Evolutionary conservation across 2,329 filamentous ascomycete genomes (phyloP).

Genomic region (Fusarium anguioides): DNA sequence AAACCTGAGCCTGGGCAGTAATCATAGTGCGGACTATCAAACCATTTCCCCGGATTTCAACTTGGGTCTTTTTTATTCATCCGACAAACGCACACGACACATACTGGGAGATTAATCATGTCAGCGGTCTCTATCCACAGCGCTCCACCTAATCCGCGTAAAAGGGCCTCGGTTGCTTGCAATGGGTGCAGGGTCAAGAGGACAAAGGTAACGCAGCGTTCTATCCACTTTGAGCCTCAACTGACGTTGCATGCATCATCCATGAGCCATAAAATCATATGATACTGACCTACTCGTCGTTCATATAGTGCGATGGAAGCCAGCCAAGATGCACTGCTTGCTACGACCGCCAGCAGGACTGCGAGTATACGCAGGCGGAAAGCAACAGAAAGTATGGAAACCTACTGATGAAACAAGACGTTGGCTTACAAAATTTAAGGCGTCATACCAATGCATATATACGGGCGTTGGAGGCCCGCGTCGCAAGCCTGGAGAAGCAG

Average conservation of each 20-base stretch:
- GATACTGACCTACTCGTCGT: not conserved
- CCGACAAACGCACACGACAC: not conserved
- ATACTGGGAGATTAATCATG: not conserved
- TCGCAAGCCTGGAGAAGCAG: not conserved
- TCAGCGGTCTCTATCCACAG: not conserved
- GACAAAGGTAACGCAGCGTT: not conserved
- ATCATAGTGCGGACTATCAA: not conserved
- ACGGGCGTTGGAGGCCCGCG: conserved; percentile 5
- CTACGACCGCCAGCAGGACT: not conserved
- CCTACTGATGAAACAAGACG: rapidly evolving
- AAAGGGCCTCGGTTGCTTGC: conserved; percentile 13
- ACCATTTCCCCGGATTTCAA: not conserved
- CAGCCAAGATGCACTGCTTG: conserved; percentile 12
- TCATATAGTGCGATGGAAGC: conserved; percentile 1
- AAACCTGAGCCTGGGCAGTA: not conserved
- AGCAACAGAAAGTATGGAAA: conserved; percentile 8
- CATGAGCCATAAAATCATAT: no score
- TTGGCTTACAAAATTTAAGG: rapidly evolving
- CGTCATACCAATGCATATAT: conserved; percentile 13
- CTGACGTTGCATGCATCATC: not conserved
- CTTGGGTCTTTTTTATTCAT: not conserved
- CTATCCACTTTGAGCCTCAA: not conserved
- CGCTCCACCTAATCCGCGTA: conserved; percentile 3
- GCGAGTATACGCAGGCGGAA: conserved; percentile 10
- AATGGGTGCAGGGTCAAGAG: conserved; percentile 10